Percentiles rank a stretch among this genome's conserved stretches.
Conservation (phyloP, 2,329 filamentous ascomycete genomes). For the Claviceps paspali region DNA sequence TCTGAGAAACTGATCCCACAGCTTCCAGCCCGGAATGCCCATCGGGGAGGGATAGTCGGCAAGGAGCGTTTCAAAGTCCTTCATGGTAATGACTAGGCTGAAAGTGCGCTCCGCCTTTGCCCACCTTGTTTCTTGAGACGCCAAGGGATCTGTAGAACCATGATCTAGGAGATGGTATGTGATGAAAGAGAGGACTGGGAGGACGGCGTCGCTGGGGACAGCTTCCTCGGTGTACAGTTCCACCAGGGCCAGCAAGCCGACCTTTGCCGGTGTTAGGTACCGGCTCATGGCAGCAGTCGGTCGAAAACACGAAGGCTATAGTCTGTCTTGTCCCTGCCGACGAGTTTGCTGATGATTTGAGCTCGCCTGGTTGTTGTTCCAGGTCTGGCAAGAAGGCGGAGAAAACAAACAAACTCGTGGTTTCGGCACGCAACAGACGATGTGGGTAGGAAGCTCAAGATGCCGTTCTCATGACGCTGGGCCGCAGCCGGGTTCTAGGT, state of each 20-base stretch:
- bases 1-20: slow-evolving; percentile 77
- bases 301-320: background rate
- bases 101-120: slow-evolving; percentile 33
- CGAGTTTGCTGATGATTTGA: background rate
- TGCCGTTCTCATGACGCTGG: background rate
- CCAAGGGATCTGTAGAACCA: slow-evolving; percentile 13
- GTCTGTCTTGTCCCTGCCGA: too few relatives aligned
- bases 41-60: slow-evolving; percentile 33
- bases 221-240: slow-evolving; percentile 64
- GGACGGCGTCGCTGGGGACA: slow-evolving; percentile 53
- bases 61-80: slow-evolving; percentile 45
- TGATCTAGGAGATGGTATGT: slow-evolving; percentile 51
- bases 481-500: background rate
- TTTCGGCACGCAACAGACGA: too few relatives aligned
- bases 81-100: slow-evolving; percentile 36
- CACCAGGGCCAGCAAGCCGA: slow-evolving; percentile 66
- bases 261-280: slow-evolving; percentile 77
- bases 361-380: too few relatives aligned
- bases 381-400: too few relatives aligned
- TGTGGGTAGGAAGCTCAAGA: too few relatives aligned
- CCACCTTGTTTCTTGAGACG: slow-evolving; percentile 25
- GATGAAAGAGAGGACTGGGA: slow-evolving; percentile 66
- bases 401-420: too few relatives aligned
- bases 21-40: slow-evolving; percentile 55
- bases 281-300: slow-evolving; percentile 46